These are phyloP conservation scores for Ceratocystis eucalypticola DNA, from an alignment of 2,329 filamentous ascomycete species.

Conservation along the genomic window DNA sequence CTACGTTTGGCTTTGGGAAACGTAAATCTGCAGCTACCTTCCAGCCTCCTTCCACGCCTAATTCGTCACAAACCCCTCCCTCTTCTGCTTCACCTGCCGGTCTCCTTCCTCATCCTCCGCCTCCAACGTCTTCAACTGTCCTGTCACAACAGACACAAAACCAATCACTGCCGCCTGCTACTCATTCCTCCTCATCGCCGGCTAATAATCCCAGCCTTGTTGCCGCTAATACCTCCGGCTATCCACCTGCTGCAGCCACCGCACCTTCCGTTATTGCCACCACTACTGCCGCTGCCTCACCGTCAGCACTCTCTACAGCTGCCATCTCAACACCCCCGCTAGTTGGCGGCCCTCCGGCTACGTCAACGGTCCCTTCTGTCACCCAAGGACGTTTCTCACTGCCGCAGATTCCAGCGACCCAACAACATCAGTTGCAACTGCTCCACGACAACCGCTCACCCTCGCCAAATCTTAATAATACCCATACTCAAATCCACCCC, in stretches of 20 bases:
- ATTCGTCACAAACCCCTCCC: slow-evolving; percentile 13
- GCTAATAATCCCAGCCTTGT: slow-evolving; percentile 24
- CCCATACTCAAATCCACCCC: neutral
- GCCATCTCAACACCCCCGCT: slow-evolving; percentile 9
- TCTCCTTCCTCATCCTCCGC: slow-evolving; percentile 2
- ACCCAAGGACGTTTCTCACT: slow-evolving; percentile 12
- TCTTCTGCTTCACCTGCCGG: slow-evolving; percentile 11
- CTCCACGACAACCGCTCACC: slow-evolving; percentile 13
- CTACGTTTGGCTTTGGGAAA: slow-evolving; percentile 70
- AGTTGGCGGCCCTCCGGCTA: neutral
- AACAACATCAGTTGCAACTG: slow-evolving; percentile 12
- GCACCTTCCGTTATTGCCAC: neutral
- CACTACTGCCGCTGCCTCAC: slow-evolving; percentile 17
- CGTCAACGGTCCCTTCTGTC: neutral
- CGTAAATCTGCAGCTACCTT: slow-evolving; percentile 49
- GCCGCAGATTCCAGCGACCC: slow-evolving; percentile 9
- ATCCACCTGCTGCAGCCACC: neutral
- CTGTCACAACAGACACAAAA: neutral
- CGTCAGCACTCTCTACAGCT: neutral
- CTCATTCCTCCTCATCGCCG: neutral
- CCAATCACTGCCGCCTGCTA: neutral
- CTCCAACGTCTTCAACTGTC: neutral
- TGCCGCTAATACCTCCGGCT: slow-evolving; percentile 25
- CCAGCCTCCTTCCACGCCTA: slow-evolving; percentile 25
- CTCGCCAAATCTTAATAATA: slow-evolving; percentile 34